Base-by-base conservation (phyloP, 306 rosid species). In the Medicago ruthenica region DNA sequence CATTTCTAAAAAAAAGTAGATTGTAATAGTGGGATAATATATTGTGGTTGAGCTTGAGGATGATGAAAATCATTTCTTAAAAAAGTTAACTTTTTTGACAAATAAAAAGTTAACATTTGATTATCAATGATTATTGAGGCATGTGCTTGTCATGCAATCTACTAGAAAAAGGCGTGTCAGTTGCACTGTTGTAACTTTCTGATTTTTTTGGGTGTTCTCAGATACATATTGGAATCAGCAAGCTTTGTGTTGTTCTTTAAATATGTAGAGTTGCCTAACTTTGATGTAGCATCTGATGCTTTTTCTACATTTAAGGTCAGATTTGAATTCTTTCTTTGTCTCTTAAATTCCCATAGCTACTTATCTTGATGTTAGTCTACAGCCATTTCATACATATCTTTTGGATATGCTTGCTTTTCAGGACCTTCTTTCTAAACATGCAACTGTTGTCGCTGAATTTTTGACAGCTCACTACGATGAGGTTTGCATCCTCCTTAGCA, bases 221-320 rank as follows among this genome's bases (percentile, higher is more conserved):
- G 99, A 74, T 90, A 95, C 83, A 85, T 95, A 76, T 79, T 95
- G 92, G 93, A 92, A 89, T 88, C 99, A 44, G 89, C 99, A 71
- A 83, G 97, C 86, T 92, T 92, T 83, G 92, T 74, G 85, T 70
- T 95, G 91, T 95, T 95, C 87, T 95, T 89, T 83, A 95, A 95
- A 83, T 95, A 85, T 77, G 97, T 92, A 80, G 99, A 92, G 85
- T 81, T 89, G 80, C 97, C 96, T 41, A 90, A 76, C 87, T 92
- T 95, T 77, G 99, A 95, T 79, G 92, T 89, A 77, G 93, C 99
- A 67, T 90, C 97, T 48, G 97, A 95, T 82, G 99, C 99, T 15
- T 95, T 92, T 86, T 90, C 96, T 68, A 95, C 99, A 44, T 95
- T 95, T 76, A 92, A 95, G 99, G 99, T 92, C 45, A 70, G 87